These are phyloP conservation scores for Cutaneotrichosporon dermatis DNA, from an alignment of 1,284 basidiomycete genomes.

Conservation along the genomic window DNA sequence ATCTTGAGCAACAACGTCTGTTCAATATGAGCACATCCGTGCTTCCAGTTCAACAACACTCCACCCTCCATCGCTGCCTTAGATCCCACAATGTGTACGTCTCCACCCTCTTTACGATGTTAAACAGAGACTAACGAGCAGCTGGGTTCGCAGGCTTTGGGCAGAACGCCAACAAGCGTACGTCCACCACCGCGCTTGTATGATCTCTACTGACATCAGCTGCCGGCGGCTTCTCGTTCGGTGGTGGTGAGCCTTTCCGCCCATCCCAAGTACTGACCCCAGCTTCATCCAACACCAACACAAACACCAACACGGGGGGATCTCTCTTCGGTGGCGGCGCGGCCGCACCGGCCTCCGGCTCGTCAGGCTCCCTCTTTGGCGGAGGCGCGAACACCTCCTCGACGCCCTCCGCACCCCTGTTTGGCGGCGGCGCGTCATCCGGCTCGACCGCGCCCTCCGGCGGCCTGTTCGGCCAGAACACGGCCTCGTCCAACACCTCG, in stretches of 20 bases:
- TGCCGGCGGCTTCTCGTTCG: slow-evolving; percentile 17
- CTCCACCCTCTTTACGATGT: not conserved
- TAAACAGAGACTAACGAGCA: slow-evolving; percentile 10
- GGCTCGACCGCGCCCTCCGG: slow-evolving; percentile 14
- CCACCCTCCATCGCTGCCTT: not conserved
- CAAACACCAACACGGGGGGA: slow-evolving; percentile 11
- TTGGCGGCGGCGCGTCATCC: slow-evolving; percentile 25
- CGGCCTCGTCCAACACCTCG: slow-evolving; percentile 24
- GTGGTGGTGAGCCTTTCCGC: slow-evolving; percentile 8
- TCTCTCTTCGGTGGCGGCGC: slow-evolving; percentile 13
- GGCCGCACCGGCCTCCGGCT: not conserved
- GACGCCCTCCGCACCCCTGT: slow-evolving; percentile 21
- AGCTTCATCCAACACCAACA: slow-evolving; percentile 1
- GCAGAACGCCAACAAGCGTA: slow-evolving; percentile 25
- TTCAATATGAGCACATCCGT: no score
- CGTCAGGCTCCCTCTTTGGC: slow-evolving; percentile 24
- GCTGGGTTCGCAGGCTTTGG: slow-evolving; percentile 40
- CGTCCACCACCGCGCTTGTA: slow-evolving; percentile 1
- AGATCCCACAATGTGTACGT: not conserved
- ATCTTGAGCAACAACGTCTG: no score
- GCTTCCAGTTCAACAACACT: not conserved
- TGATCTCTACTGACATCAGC: slow-evolving; percentile 10
- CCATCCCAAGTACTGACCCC: not conserved
- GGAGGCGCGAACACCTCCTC: slow-evolving; percentile 14
- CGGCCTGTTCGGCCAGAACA: slow-evolving; percentile 10